These are phyloP conservation scores for Hyaloscypha bicolor DNA, from an alignment of 495 filamentous ascomycete genomes.

Conservation along the genomic window DNA sequence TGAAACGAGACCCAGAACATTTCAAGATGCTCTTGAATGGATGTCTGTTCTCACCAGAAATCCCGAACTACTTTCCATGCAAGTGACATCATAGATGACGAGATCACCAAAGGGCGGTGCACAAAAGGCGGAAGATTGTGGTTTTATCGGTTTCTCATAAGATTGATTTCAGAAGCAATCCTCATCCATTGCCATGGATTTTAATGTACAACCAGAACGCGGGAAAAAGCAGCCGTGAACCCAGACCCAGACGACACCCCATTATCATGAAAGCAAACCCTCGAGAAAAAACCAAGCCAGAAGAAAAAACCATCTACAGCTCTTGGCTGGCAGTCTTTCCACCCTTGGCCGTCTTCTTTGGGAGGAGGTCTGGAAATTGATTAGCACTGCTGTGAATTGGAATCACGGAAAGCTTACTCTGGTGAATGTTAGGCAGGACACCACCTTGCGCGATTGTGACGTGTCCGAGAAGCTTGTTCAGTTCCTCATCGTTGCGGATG, in stretches of 20 bases:
- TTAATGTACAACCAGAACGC: slow-evolving; percentile 92
- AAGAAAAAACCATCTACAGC: slow-evolving; percentile 64
- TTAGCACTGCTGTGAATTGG: slow-evolving; percentile 25
- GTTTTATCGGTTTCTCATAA: slow-evolving; percentile 33
- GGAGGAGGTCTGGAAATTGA: slow-evolving; percentile 73
- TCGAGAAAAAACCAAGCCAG: slow-evolving; percentile 52
- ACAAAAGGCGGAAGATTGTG: not conserved
- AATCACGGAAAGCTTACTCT: slow-evolving; percentile 68
- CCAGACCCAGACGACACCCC: slow-evolving; percentile 86
- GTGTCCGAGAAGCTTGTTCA: slow-evolving; percentile 99
- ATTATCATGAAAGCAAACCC: slow-evolving; percentile 65
- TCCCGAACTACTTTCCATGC: no score
- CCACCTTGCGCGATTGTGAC: slow-evolving; percentile 99
- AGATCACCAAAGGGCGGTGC: not conserved
- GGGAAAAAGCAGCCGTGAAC: slow-evolving; percentile 74
- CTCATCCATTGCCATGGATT: slow-evolving; percentile 72
- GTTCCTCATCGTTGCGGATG: slow-evolving; percentile 98
- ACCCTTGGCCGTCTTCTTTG: slow-evolving; percentile 95
- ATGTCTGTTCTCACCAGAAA: no score
- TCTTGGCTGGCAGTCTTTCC: slow-evolving; percentile 91
- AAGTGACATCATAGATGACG: not conserved
- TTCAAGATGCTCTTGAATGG: no score
- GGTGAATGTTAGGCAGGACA: slow-evolving; percentile 98
- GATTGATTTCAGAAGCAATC: slow-evolving; percentile 39
- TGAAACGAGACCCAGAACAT: no score